A percentile compares a stretch with the other conserved stretches of the same genome.
Conservation (phyloP, 73 alveolate genomes). For the Tetrahymena malaccensis region DNA sequence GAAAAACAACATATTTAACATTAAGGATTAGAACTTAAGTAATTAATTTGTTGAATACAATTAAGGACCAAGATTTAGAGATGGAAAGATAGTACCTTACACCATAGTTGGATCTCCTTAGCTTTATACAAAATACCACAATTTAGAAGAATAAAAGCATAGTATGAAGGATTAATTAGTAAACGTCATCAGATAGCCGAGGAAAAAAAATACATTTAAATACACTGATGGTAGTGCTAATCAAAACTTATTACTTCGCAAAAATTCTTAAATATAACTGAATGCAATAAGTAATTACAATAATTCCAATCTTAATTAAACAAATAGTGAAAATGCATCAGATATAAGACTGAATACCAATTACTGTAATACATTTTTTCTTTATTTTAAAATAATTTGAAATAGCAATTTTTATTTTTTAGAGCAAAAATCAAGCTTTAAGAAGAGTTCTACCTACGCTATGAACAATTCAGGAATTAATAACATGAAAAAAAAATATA, state of each 20-base stretch:
- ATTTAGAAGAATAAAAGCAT: background rate
- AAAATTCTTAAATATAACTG: background rate
- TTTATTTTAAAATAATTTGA: background rate
- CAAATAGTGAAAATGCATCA: background rate
- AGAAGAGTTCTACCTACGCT: background rate
- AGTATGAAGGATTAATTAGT: background rate
- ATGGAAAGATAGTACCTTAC: background rate
- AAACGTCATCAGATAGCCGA: background rate
- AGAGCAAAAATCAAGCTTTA: background rate
- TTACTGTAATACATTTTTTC: background rate
- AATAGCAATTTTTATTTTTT: background rate
- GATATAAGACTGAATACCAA: background rate
- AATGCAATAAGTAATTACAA: background rate
- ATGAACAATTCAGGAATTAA: background rate
- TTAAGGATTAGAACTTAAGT: background rate
- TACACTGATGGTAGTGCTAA: background rate
- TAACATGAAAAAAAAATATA: background rate
- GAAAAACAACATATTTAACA: background rate
- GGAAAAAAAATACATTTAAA: background rate
- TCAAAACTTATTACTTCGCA: background rate
- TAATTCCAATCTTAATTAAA: background rate
- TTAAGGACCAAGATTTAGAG: background rate
- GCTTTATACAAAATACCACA: background rate
- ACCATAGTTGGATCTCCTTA: background rate
- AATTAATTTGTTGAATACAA: background rate